Base-by-base conservation (phyloP, 2,329 filamentous ascomycete species). In the Pyrenochaeta sp. region DNA sequence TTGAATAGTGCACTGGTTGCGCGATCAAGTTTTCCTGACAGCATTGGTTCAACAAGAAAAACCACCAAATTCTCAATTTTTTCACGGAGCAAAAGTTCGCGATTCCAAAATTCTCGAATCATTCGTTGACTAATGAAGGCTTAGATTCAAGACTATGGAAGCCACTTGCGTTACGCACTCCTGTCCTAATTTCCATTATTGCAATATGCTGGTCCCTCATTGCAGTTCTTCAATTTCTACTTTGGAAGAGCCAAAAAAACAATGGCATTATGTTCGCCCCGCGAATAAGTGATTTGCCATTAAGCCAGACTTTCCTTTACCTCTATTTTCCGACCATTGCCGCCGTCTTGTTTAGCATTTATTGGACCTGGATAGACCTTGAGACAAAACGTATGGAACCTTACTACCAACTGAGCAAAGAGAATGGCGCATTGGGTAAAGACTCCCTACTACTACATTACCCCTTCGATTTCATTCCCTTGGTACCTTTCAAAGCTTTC, bases 301-400 rank as follows among this genome's bases (percentile, higher is more conserved):
- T 65, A 0, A 71, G 52, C 0, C 74, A 81, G 4, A 41, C 63
- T 0, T 83, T 81, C n/a, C 55, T 78, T 0, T 84, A 82, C 32
- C 51, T 78, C 0, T 65, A 70, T 14, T 47, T 69, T 0, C 82
- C 83, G 0, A 85, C 78, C 0, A 69, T 84, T 0, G 36, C 84
- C 0, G 77, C 81, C 0, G 77, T 85, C 0, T 6, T 80, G 0
- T 85, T 82, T 48, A 80, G 81, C 26, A 71, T 85, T 1, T 31
- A 78, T 0, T 86, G 82, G 81, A 75, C 72, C 3, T 84, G 82
- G 81, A 73, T 85, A 0, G 83, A 86, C 36, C 59, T 86, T 0
- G 81, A 87, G 23, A 68, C 75, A 0, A 83, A 84, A 44, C 55
- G 84, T 0, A 68, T 86, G 30, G 82, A 87, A 22, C 83, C 83